Conservation (phyloP, 371 early-diverging fungal genomes). For the Mycotypha africana region DNA sequence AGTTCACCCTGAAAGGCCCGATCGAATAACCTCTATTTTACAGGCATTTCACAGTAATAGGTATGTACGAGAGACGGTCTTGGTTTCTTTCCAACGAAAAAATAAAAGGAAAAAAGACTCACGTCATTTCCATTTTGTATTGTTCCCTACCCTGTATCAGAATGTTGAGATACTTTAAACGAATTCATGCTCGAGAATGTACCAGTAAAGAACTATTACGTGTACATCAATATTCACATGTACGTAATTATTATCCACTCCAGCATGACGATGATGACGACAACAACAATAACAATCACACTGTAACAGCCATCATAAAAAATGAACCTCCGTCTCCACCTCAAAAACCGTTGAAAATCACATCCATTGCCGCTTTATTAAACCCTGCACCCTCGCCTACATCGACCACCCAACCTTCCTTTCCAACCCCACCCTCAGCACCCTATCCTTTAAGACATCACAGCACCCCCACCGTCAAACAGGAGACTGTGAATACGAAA, state of each 20-base stretch:
- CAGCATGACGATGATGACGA: conserved; percentile 1
- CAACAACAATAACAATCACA: no score
- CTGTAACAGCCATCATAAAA: conserved; percentile 3
- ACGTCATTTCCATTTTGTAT: no score
- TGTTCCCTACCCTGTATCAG: conserved; percentile 9
- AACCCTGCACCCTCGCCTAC: conserved; percentile 11
- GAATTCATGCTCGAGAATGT: conserved; percentile 48
- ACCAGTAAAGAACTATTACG: conserved; percentile 45
- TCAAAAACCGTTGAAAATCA: conserved; percentile 16
- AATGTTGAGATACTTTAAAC: conserved; percentile 44
- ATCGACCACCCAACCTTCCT: conserved; percentile 1
- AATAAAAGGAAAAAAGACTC: not conserved
- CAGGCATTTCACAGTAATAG: conserved; percentile 33
- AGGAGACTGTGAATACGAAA: not conserved
- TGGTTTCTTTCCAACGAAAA: no score
- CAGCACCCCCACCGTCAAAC: no score
- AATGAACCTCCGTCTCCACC: conserved; percentile 4
- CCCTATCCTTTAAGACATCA: not conserved
- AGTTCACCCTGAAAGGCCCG: conserved; percentile 63
- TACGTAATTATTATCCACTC: conserved; percentile 45
- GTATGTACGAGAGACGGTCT: no score
- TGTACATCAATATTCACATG: conserved; percentile 49
- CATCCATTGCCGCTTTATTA: conserved; percentile 36
- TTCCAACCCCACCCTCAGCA: conserved; percentile 2
- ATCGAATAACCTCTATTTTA: conserved; percentile 41